Evolutionary conservation across 768 basidiomycete species (phyloP), one percentile per base, ranked within the genome.

Genomic region (Pulveroboletus ravenelii): DNA sequence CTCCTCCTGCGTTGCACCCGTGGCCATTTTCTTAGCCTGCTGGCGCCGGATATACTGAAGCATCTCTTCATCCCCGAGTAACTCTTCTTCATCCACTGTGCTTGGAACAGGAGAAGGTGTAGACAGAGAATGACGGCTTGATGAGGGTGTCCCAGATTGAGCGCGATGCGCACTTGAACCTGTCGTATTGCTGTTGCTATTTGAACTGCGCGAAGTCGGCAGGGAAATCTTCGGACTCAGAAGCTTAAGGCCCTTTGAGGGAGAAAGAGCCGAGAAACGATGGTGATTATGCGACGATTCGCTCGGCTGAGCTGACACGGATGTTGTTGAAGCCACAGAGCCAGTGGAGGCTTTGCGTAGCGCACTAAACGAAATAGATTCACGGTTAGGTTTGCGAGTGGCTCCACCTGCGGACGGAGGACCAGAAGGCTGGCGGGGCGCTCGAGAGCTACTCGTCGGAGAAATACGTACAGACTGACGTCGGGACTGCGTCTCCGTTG

Each of bases 41-140:
- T 96, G 90, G 23, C 93, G 80, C 57, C 83, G 81, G 55, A 97
- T 89, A 68, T 95, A 99, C 51, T 88, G 85, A 62, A 89, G 70
- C 96, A 99, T 99, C 72, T 99, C 96, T 54, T 96, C 93, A 63
- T 99, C 96, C 14, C 90, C 96, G 15, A 88, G 71, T 7, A 87
- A 45, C 65, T 94, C 90, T 54, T 94, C 92, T 52, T 94, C 93
- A 51, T 91, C 91, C 3, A 88, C 74, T 3, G 79, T 74, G 57
- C 81, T 84, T 25, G 85, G 85, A 6, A 79, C 81, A 0, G 93
- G 93, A 2, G 93, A 95, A 3, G 91, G 89, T 2, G 89, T 90
- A 5, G 87, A 91, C 20, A 86, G 68, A 18, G 87, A 87, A 52
- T 87, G 83, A 32, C 85, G 78, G 60, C 84, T 85, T 4, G 83